Conservation (phyloP, 805 yeast species). For the Spathaspora girioi region DNA sequence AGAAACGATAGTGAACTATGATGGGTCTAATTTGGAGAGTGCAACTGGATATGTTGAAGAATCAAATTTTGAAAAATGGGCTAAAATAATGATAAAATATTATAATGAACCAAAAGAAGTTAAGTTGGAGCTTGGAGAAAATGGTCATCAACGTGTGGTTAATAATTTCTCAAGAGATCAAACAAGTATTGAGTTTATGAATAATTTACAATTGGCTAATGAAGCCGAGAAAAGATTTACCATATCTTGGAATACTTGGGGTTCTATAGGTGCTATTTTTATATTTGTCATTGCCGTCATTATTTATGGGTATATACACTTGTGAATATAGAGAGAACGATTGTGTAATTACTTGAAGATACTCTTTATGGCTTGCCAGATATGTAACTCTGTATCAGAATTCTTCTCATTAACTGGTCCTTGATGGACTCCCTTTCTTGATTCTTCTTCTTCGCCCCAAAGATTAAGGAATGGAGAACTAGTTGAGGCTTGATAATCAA, state of each 20-base stretch:
- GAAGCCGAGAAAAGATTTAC: not conserved
- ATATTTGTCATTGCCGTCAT: conserved; percentile 2
- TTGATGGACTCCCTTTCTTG: not conserved
- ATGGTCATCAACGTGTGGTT: conserved; percentile 35
- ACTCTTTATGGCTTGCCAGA: conserved; percentile 29
- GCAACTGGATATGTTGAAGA: conserved; percentile 67
- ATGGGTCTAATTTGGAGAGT: conserved; percentile 19
- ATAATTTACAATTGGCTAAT: conserved; percentile 10
- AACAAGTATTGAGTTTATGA: conserved; percentile 33
- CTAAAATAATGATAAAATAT: conserved; percentile 42
- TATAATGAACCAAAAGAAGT: conserved; percentile 19
- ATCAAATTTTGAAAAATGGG: conserved; percentile 52
- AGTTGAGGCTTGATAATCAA: not conserved
- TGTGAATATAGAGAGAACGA: not conserved
- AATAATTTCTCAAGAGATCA: conserved; percentile 42
- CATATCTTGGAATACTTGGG: conserved; percentile 7
- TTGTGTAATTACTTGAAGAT: conserved; percentile 15
- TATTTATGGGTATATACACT: conserved; percentile 1
- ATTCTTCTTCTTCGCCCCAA: conserved; percentile 9
- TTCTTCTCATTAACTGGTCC: not conserved
- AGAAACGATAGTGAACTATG: conserved; percentile 58
- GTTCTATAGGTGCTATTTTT: conserved; percentile 6
- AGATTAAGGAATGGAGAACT: conserved; percentile 6
- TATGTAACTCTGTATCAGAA: conserved; percentile 15
- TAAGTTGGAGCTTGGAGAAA: conserved; percentile 26